Evolutionary conservation across 73 alveolate species (phyloP), one percentile per base, ranked within the genome.

Genomic region (Paramecium bursaria): DNA sequence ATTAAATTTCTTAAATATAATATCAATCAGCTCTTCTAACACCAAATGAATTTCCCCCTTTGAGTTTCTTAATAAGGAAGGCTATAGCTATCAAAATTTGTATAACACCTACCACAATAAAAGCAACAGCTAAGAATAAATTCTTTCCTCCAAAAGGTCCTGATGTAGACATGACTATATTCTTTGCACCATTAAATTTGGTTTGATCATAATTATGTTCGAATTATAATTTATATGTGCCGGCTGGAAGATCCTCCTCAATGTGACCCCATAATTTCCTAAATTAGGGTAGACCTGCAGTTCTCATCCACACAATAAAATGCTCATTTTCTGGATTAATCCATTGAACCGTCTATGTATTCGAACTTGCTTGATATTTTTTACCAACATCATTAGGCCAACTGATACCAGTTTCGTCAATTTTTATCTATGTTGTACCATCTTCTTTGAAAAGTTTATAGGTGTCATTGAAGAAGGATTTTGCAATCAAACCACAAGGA

Each of bases 291-390:
- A 94, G 75, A 26, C 97, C 98, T 47, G 97, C 94, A 3, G 96
- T 92, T 50, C 97, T 93, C 98, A 94, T 94, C 98, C 98, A 94
- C 9, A 94, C 97, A 52, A 94, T 94, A 75, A 94, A 94, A 60
- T 92, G 95, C 26, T 94, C 98, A 92, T 92, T 80, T 29, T 90
- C 95, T 33, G 91, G 93, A 57, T 93, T 79, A 42, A 67, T 87
- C 97, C 98, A 94, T 73, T 94, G 90, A 6, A 46, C 67, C 11
- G n/a, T 33, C 47, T 74, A 35, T 30, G 86, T 3, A 54, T 89
- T 47, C n/a, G 46, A 3, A 23, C 30, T 50, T 76, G 67, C 57
- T 49, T 94, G 86, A 82, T 85, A 94, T 86, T 92, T 92, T 21
- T 88, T 86, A 22, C 94, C 97, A 54, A 46, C 90, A 74, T 94